phyloP scores from a whole-genome alignment of 108 stramenopile genomes.

The Nannochloropsis gaditana region DNA sequence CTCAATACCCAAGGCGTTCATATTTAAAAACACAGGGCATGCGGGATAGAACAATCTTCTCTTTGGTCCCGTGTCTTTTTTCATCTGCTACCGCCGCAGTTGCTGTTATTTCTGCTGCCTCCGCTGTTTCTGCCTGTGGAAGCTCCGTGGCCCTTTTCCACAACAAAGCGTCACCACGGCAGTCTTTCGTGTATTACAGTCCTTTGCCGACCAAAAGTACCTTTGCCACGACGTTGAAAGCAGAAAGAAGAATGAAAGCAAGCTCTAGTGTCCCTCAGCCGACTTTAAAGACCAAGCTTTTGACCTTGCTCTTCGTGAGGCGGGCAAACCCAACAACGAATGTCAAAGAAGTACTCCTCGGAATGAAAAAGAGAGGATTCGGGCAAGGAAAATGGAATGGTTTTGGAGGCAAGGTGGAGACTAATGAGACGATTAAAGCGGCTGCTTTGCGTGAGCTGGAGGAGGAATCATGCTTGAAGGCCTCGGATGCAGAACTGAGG shows the following conservation, averaged over 20 bases:
- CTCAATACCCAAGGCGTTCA: no score
- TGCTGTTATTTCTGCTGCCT: no score
- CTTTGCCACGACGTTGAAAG: no score
- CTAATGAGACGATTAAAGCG: neutral
- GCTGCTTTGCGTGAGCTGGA: conserved; percentile 26
- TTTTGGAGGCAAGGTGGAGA: conserved; percentile 27
- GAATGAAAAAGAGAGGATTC: conserved; percentile 25
- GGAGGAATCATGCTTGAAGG: conserved; percentile 18
- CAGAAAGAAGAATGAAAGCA: neutral
- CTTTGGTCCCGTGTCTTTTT: no score
- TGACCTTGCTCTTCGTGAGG: neutral
- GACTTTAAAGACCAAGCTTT: neutral
- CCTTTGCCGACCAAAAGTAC: no score
- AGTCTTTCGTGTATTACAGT: no score
- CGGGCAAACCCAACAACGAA: neutral
- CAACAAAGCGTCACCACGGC: no score
- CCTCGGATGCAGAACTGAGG: neutral
- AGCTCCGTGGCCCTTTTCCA: no score
- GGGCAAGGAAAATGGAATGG: conserved; percentile 27
- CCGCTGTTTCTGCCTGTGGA: no score
- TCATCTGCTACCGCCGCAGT: no score
- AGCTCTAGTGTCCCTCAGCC: neutral
- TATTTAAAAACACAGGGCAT: no score
- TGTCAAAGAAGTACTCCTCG: conserved; percentile 19
- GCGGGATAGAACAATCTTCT: no score